phyloP scores from a whole-genome alignment of 192 early-diverging fungal genomes.

The Linnemannia hyalina region DNA sequence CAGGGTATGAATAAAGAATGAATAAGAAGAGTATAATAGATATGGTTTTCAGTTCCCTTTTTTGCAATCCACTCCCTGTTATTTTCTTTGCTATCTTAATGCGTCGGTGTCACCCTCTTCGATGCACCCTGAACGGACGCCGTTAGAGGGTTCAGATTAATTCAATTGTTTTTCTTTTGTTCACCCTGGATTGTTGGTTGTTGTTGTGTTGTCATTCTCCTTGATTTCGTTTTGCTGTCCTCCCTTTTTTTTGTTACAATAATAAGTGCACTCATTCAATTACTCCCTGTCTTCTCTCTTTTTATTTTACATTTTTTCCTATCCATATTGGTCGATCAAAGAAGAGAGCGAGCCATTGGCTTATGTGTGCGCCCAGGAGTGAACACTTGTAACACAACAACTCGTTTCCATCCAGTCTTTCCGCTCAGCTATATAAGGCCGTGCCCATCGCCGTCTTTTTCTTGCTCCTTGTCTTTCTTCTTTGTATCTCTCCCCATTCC shows the following conservation, averaged over 20 bases:
- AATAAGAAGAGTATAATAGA: background rate
- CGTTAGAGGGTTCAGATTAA: background rate
- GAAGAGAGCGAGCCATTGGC: background rate
- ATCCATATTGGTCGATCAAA: background rate
- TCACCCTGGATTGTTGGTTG: background rate
- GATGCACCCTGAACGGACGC: background rate
- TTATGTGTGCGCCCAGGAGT: background rate
- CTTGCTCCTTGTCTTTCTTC: slow-evolving; percentile 17
- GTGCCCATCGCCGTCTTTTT: background rate
- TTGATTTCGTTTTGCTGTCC: background rate
- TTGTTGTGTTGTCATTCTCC: background rate
- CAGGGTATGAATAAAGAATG: background rate
- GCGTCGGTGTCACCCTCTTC: background rate
- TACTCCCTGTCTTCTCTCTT: background rate
- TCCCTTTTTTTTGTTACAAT: background rate
- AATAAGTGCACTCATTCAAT: background rate
- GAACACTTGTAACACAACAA: too few relatives aligned
- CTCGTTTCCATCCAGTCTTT: background rate
- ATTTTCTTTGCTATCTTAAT: background rate
- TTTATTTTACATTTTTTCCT: background rate
- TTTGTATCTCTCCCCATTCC: background rate
- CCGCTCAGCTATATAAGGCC: background rate
- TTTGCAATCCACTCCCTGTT: background rate
- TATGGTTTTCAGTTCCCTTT: background rate
- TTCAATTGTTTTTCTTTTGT: background rate